Evolutionary conservation across 2,329 filamentous ascomycete species (phyloP).

Genomic region (Fusarium hainanense): DNA sequence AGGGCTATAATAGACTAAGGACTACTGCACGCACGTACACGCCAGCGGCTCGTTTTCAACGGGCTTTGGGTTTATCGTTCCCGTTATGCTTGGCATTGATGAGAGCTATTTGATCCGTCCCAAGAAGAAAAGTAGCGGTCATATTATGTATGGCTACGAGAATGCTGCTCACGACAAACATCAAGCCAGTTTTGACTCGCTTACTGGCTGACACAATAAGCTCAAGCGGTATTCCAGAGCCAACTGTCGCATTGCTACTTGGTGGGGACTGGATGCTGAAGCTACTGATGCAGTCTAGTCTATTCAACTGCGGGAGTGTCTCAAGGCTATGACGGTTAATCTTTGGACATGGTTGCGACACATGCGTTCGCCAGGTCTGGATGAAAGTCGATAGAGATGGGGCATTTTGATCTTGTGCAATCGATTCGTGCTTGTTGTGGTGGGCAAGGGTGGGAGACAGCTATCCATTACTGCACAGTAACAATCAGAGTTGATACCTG

Average conservation of each 20-base stretch:
- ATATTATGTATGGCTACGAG: background rate
- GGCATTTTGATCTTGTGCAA: background rate
- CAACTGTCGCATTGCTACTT: background rate
- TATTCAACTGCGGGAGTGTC: background rate
- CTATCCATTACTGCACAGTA: no score
- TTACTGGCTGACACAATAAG: background rate
- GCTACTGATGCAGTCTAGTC: background rate
- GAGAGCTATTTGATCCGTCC: background rate
- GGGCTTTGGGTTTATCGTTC: slow-evolving; percentile 7
- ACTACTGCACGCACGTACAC: background rate
- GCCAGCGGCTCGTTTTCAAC: slow-evolving; percentile 22
- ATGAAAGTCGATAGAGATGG: background rate
- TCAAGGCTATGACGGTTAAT: background rate
- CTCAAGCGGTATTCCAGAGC: background rate
- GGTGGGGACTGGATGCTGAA: background rate
- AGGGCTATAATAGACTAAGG: background rate
- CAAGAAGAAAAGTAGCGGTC: background rate
- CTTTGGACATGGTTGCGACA: background rate
- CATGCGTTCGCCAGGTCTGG: background rate
- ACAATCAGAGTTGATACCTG: slow-evolving; percentile 4
- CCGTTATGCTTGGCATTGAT: slow-evolving; percentile 1
- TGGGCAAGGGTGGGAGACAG: background rate
- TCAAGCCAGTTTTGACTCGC: background rate
- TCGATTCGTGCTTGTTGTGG: slow-evolving; percentile 2
- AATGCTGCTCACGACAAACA: background rate